phyloP scores from a whole-genome alignment of 371 early-diverging fungal species.

The Synchytrium microbalum region DNA sequence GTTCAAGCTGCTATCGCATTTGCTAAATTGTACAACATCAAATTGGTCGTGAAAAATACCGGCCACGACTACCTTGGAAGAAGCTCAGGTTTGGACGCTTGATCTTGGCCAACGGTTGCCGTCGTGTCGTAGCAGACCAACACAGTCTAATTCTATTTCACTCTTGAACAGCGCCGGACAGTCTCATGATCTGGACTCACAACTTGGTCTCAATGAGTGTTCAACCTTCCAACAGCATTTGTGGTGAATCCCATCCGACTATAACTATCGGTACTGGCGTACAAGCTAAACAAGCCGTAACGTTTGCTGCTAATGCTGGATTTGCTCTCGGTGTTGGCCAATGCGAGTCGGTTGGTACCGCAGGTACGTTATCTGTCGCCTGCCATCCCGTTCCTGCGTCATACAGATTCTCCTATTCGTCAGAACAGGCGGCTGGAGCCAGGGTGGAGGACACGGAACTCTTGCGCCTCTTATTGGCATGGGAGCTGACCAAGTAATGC shows the following conservation, averaged over 20 bases:
- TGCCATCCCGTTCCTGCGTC: too few species aligned
- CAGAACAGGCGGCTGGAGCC: too few species aligned
- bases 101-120: too few species aligned
- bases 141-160: too few species aligned
- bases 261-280: slow-evolving; percentile 16
- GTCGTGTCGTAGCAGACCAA: too few species aligned
- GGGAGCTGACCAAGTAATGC: slow-evolving; percentile 39
- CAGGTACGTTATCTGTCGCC: slow-evolving; percentile 3
- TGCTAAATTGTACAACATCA: slow-evolving; percentile 30
- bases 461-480: slow-evolving; percentile 32
- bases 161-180: slow-evolving; percentile 28
- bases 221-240: slow-evolving; percentile 12
- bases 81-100: too few species aligned
- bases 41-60: slow-evolving; percentile 40
- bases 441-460: slow-evolving; percentile 28
- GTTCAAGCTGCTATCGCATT: too few species aligned
- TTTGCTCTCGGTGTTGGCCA: slow-evolving; percentile 30
- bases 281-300: slow-evolving; percentile 6
- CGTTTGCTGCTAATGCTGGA: slow-evolving; percentile 8
- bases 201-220: slow-evolving; percentile 27
- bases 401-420: too few species aligned
- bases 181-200: slow-evolving; percentile 37
- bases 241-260: not conserved
- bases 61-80: slow-evolving; percentile 41
- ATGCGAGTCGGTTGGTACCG: slow-evolving; percentile 12